phyloP scores from a whole-genome alignment of 768 basidiomycete species.

The Candolleomyces aberdarensis region DNA sequence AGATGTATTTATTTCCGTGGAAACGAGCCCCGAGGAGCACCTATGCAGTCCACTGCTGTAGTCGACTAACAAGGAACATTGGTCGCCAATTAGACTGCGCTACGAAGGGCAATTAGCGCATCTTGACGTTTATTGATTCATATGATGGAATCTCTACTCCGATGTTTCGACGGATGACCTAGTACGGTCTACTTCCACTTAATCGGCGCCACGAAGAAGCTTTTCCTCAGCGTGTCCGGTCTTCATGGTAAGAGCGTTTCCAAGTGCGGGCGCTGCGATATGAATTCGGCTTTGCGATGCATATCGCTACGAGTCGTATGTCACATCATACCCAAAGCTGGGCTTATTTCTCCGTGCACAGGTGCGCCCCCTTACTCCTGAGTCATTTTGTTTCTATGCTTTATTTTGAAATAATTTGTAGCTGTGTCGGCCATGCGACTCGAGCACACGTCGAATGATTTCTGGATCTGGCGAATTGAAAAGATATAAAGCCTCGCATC shows the following conservation, averaged over 20 bases:
- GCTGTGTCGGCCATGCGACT: background rate
- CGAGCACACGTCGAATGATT: background rate
- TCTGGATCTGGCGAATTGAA: background rate
- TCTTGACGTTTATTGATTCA: conserved; percentile 1
- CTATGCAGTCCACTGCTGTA: background rate
- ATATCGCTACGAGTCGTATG: background rate
- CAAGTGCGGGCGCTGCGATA: background rate
- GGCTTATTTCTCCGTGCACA: conserved; percentile 3
- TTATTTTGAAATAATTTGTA: conserved; percentile 2
- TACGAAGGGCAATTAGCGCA: background rate
- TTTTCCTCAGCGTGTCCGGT: background rate
- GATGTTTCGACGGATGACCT: conserved; percentile 1
- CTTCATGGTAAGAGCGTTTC: background rate
- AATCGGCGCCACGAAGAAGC: background rate
- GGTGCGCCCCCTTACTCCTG: background rate
- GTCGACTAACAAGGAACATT: background rate
- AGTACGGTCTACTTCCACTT: background rate
- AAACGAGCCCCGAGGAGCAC: background rate
- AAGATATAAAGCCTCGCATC: background rate
- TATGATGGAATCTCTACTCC: conserved; percentile 1
- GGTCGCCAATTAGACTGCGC: background rate
- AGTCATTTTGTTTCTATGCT: conserved; percentile 3
- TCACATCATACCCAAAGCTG: conserved; percentile 2
- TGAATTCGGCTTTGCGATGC: background rate
- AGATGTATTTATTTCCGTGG: background rate